Evolutionary conservation across 768 basidiomycete species (phyloP).

Genomic region (Leccinum olivaceopallidum): DNA sequence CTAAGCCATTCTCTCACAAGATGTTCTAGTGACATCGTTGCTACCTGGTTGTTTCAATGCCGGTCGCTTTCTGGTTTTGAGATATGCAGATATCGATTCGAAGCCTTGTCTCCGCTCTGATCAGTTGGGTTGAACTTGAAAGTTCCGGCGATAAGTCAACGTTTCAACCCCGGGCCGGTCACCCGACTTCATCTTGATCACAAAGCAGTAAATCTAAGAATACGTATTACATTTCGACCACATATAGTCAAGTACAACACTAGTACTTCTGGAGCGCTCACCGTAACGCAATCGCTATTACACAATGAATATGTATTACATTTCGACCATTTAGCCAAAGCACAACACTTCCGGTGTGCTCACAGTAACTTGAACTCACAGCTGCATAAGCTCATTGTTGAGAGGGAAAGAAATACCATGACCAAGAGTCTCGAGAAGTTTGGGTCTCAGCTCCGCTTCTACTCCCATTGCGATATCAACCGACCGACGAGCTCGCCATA

Average conservation of each 20-base stretch:
- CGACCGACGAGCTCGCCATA: constrained; percentile 17
- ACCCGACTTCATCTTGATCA: no score
- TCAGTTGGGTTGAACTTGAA: no score
- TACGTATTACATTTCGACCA: no score
- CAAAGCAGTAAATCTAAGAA: no score
- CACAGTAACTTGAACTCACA: background rate
- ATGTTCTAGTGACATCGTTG: constrained; percentile 32
- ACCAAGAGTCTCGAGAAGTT: constrained; percentile 18
- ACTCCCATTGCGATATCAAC: constrained; percentile 28
- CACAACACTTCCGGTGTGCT: background rate
- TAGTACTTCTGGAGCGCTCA: no score
- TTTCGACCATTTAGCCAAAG: background rate
- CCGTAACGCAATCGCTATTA: no score
- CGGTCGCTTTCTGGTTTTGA: background rate
- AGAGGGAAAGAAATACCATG: constrained; percentile 10
- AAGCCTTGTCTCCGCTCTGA: no score
- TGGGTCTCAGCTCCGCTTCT: constrained; percentile 20
- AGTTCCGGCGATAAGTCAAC: no score
- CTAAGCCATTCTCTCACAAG: constrained; percentile 54
- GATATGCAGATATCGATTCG: background rate
- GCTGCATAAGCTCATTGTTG: background rate
- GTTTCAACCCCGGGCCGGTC: no score
- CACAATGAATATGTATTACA: no score
- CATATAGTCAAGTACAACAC: no score
- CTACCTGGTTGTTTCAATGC: background rate